Base-by-base conservation (phyloP, 2,329 filamentous ascomycete species). In the Paracamarosporium sp. region DNA sequence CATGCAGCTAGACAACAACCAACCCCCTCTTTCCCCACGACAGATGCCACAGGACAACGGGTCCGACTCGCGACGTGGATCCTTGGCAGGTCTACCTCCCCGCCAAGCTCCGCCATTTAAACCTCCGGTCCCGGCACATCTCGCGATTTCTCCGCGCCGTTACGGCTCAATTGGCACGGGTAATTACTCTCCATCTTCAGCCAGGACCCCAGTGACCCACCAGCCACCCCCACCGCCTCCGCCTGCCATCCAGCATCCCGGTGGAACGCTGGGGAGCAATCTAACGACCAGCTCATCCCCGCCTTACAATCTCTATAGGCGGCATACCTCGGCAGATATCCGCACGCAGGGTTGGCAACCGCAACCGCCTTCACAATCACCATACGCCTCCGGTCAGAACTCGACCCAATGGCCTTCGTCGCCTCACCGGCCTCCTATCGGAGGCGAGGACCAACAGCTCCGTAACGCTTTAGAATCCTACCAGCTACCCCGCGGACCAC, bases 251-350 rank as follows among this genome's bases (percentile, higher is more conserved):
- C 87, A 88, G 33, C 86, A 87, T 71, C 86, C 86, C 17, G 78
- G 86, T 33, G 82, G 85, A n/a, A 81, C 80, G 44, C 61, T 68
- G 55, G 69, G 69, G 45, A 71, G 64, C 53, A 81, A 82, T 56
- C 78, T 81, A 55, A 64, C 60, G 45, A 70, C 60, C 53, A 82
- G 82, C 55, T 66, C 71, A 20, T 86, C 86, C 35, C 83, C 85
- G 24, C 83, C 85, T 1, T 85, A 87, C 55, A 93, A 88, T 68
- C 82, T 97, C 45, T 86, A 88, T 43, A 88, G 94, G 62, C 87
- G 94, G 60, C 95, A 99, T 78, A 99, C 95, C 1, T 94, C 93
- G 36, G 95, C 95, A 57, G 95, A 99, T 74, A 98, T 99, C 66
- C 89, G 95, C 52, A 90, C 80, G 5, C 79, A 81, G 60, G 80